Base-by-base conservation (phyloP, 352 stramenopile genomes). In the Pythium folliculosum region DNA sequence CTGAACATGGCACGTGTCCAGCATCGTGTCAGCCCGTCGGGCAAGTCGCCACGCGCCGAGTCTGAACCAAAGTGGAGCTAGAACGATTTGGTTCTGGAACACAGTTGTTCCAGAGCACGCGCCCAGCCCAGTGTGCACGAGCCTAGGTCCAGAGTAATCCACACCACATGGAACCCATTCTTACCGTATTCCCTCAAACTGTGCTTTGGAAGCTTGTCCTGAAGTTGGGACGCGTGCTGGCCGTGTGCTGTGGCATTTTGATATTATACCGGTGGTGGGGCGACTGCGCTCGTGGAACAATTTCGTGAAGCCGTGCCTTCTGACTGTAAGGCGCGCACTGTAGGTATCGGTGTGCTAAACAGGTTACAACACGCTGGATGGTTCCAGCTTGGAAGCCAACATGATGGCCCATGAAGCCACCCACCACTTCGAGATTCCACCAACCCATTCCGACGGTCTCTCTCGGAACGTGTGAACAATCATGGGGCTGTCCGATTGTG, bases 391-490 rank as follows among this genome's bases (percentile, higher is more conserved):
- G 17, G 45, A 52, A 52, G n/a, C 45, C 45, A 52, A 27, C 45
- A 52, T 16, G 10, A 22, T 13, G 35, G 12, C 8, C 12, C 35
- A 40, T 32, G 27, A 40, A 40, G 35, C 27, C 27, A 32, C 27
- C 27, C 27, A 32, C 27, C 27, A 32, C 37, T 21, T 47, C 17
- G 40, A 47, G 35, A 47, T 47, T 2, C 40, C 40, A 19, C 19
- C 40, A 47, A 47, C 45, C 45, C 45, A 52, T 52, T 52, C 45
- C 45, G 45, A 52, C 14, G 45, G 45, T 52, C 45, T 30, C n/a
- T 52, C 13, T 27, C 7, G 22, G 45, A 25, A 30, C 1, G 45
- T 52, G 45, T 52, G 45, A 52, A 52, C 45, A 52, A 52, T 52
- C 45, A 52, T 7, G 40, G 40, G 37, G 9, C 40, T 47, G 40